Evolutionary conservation across 2,329 filamentous ascomycete genomes (phyloP).

Genomic region (Bertia moriformis): DNA sequence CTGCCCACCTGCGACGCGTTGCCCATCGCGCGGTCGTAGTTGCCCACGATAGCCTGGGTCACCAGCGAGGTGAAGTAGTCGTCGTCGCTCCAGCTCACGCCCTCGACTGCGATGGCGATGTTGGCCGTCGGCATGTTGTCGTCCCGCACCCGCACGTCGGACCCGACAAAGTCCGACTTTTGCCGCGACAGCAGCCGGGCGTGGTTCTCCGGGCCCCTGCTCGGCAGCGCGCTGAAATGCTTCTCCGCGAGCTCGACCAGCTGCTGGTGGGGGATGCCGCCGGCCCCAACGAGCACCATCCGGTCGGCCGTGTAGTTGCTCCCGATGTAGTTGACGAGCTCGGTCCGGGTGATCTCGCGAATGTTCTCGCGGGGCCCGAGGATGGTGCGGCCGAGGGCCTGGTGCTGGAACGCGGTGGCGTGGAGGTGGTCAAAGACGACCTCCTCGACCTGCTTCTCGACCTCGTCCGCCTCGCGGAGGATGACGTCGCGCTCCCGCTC

Average conservation of each 20-base stretch:
- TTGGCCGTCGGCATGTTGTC: conserved; percentile 93
- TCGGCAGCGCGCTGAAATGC: conserved; percentile 73
- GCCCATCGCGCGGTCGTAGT: conserved; percentile 98
- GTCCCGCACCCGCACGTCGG: conserved; percentile 87
- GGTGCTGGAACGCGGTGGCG: conserved; percentile 91
- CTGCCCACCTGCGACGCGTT: conserved; percentile 93
- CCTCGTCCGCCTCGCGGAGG: conserved; percentile 95
- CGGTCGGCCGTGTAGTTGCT: conserved; percentile 99
- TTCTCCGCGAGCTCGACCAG: conserved; percentile 94
- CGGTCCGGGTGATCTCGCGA: conserved; percentile 79
- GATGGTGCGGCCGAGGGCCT: conserved; percentile 93
- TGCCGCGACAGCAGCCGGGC: conserved; percentile 67
- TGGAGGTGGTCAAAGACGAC: conserved; percentile 98
- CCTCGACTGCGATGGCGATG: conserved; percentile 96
- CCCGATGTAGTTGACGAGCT: conserved; percentile 94
- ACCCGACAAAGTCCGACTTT: conserved; percentile 90
- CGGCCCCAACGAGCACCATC: conserved; percentile 94
- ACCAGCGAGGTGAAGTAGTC: conserved; percentile 98
- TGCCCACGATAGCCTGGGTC: conserved; percentile 95
- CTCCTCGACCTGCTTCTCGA: conserved; percentile 99
- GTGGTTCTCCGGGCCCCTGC: conserved; percentile 58
- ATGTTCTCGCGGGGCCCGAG: conserved; percentile 97
- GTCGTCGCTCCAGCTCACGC: conserved; percentile 97
- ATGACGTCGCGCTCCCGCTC: conserved; percentile 98
- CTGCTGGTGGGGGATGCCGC: conserved; percentile 84